Base-by-base conservation (phyloP, 306 rosid genomes). In the Vigna radiata region DNA sequence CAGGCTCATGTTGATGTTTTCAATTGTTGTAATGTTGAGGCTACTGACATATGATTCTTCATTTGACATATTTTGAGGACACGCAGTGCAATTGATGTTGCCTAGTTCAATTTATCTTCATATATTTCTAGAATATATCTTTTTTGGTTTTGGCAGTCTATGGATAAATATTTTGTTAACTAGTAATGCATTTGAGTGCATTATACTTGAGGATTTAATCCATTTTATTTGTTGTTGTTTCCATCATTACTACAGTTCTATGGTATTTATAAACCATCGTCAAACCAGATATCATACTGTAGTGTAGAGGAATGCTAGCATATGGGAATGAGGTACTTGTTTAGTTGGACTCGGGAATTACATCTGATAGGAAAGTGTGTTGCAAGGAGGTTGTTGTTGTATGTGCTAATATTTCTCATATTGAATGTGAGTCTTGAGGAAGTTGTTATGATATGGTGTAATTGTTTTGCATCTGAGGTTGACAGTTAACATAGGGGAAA, bases 11-110 rank as follows among this genome's bases (percentile, higher is more conserved):
- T 70, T 71, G 78, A 76, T 75, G 71, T 41, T 70, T 83, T 68
- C 71, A 68, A 74, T 49, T 76, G 53, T 77, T 74, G 39, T 47
- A 49, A 37, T 52, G 52, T 68, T 31, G 81, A 79, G 80, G 86
- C 82, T 58, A 59, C 43, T 68, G 81, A 52, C 84, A 78, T 84
- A 79, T 47, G 61, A 58, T 61, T 27, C 78, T 85, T 85, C 72
- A 29, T 43, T 77, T 64, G 73, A 55, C 39, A 79, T 73, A 44
- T 79, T 21, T 70, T 71, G 84, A 77, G 71, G 65, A 48, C 70
- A 62, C 71, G 43, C 75, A 53, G 60, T 79, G 84, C 85, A 76
- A 76, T 66, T 59, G 50, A 48, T 79, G 82, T 71, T 81, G 65
- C 41, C 78, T 49, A 55, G 16, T 86, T 58, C 67, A 41, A 44